phyloP scores from a whole-genome alignment of 2,329 filamentous ascomycete species.

The Ceratocystis harringtonii region DNA sequence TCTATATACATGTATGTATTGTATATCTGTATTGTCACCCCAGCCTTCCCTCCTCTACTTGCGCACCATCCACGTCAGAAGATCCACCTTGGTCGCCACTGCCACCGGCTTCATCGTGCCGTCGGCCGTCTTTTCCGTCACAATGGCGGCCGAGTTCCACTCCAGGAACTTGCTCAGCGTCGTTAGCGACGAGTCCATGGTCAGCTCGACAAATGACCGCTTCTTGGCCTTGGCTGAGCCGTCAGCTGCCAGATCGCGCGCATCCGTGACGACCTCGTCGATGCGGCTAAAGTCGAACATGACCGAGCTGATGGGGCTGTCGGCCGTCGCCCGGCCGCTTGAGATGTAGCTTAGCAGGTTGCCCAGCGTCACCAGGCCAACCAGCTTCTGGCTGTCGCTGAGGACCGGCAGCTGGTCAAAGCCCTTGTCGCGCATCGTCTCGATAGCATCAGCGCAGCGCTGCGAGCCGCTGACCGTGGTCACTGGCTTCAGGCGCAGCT shows the following conservation, averaged over 20 bases:
- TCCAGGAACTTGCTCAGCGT: constrained; percentile 87
- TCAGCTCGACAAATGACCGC: constrained; percentile 84
- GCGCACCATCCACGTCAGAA: constrained; percentile 82
- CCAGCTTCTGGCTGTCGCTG: constrained; percentile 49
- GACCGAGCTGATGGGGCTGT: constrained; percentile 64
- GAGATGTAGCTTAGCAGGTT: constrained; percentile 88
- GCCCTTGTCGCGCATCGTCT: constrained; percentile 95
- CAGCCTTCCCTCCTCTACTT: constrained; percentile 19
- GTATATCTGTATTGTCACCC: too few species aligned
- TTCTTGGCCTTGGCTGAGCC: constrained; percentile 30
- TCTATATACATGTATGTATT: not conserved
- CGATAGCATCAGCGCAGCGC: constrained; percentile 72
- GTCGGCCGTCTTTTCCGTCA: constrained; percentile 59
- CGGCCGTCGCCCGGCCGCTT: constrained; percentile 58
- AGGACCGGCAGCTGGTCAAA: constrained; percentile 96
- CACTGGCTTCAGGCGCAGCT: constrained; percentile 81
- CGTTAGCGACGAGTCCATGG: constrained; percentile 68
- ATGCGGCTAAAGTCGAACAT: constrained; percentile 94
- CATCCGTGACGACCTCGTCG: constrained; percentile 81
- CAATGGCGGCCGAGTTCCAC: constrained; percentile 92
- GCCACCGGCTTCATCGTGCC: constrained; percentile 57
- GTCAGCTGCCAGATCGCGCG: constrained; percentile 43
- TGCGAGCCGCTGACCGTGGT: constrained; percentile 63
- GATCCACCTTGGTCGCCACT: constrained; percentile 90
- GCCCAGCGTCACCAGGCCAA: constrained; percentile 85